Evolutionary conservation across 208 protist species (phyloP).

Genomic region (Strigomonas culicis): DNA sequence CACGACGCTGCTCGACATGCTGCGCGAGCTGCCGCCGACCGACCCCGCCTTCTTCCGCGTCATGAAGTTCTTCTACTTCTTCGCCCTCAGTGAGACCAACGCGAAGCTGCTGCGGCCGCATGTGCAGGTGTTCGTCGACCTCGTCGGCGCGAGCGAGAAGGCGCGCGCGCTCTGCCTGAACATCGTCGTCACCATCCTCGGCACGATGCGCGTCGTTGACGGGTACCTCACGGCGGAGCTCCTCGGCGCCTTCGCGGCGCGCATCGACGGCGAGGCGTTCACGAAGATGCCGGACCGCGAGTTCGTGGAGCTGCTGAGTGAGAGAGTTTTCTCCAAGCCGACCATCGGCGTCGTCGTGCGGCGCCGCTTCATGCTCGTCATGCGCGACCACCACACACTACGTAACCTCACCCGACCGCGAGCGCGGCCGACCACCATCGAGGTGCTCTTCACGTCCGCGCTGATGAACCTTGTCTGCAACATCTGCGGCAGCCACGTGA

Average conservation of each 20-base stretch:
- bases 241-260: slow-evolving; percentile 29
- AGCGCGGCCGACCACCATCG: slow-evolving; percentile 15
- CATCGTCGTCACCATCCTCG: slow-evolving; percentile 55
- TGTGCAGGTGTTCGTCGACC: slow-evolving; percentile 42
- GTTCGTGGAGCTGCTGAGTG: slow-evolving; percentile 56
- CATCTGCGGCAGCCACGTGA: slow-evolving; percentile 49
- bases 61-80: slow-evolving; percentile 81
- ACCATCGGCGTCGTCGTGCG: slow-evolving; percentile 40
- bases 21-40: slow-evolving; percentile 28
- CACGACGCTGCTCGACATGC: slow-evolving; percentile 50
- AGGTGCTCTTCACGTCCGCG: slow-evolving; percentile 50
- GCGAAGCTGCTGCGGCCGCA: slow-evolving; percentile 36
- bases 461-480: slow-evolving; percentile 73
- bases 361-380: slow-evolving; percentile 62
- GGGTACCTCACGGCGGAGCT: slow-evolving; percentile 54
- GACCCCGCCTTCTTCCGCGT: slow-evolving; percentile 32
- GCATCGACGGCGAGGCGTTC: slow-evolving; percentile 40
- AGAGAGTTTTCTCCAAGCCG: slow-evolving; percentile 44
- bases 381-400: slow-evolving; percentile 55
- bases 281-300: slow-evolving; percentile 46
- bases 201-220: slow-evolving; percentile 43
- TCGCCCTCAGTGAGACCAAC: slow-evolving; percentile 50
- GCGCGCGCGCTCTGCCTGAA: slow-evolving; percentile 46
- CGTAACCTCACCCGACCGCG: slow-evolving; percentile 28
- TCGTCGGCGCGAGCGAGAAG: slow-evolving; percentile 12